Conservation (phyloP, 1,284 basidiomycete species). For the Hemileia vastatrix region DNA sequence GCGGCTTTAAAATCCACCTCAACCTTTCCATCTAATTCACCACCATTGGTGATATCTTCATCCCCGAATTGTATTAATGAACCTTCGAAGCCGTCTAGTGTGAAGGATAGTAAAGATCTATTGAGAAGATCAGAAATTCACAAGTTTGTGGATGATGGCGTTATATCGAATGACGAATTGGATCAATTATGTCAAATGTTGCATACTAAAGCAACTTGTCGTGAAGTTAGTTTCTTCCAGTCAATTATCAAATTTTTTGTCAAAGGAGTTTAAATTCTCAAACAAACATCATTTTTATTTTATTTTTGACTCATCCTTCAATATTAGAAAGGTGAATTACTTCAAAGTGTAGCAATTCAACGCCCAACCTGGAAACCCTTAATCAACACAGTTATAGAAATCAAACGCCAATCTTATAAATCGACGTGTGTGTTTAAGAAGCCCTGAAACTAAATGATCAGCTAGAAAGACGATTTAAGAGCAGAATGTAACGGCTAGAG, state of each 20-base stretch:
- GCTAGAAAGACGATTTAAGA: too few relatives aligned
- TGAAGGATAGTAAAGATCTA: too few relatives aligned
- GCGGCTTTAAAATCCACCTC: too few relatives aligned
- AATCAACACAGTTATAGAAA: background rate
- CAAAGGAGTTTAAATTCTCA: background rate
- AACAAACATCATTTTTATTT: background rate
- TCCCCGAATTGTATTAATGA: too few relatives aligned
- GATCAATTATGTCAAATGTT: constrained; percentile 3
- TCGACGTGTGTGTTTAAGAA: background rate
- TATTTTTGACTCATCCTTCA: too few relatives aligned
- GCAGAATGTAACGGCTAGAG: too few relatives aligned
- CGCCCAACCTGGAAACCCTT: background rate
- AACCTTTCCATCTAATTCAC: too few relatives aligned
- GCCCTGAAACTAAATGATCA: too few relatives aligned
- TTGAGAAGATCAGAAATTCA: too few relatives aligned
- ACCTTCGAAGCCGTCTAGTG: too few relatives aligned
- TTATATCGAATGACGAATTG: background rate
- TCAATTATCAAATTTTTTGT: background rate
- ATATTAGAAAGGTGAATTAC: constrained; percentile 1
- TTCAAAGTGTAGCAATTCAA: background rate
- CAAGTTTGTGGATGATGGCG: background rate
- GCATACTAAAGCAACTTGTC: constrained; percentile 1
- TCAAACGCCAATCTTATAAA: background rate
- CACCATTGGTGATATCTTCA: too few relatives aligned
- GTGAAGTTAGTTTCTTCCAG: background rate